Evolutionary conservation across 2,329 filamentous ascomycete genomes (phyloP), one percentile per base, ranked within the genome.

Genomic region (Aspergillus intermedius): DNA sequence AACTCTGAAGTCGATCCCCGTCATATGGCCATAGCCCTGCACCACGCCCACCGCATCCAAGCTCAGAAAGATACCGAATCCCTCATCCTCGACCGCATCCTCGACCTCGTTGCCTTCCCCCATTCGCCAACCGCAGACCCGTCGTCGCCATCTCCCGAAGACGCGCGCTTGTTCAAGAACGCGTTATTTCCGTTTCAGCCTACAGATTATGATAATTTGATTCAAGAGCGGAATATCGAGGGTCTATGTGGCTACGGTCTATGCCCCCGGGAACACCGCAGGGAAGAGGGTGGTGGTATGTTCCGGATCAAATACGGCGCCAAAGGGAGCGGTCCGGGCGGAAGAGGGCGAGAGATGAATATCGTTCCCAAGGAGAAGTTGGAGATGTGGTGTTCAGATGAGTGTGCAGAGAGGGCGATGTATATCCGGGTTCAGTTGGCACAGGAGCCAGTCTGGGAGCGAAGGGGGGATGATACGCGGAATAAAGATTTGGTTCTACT

Each of bases 391-490:
- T 98, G 93, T 68, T 88, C 84, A 0, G 77, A 84, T 47, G 77
- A 77, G 35, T 98, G 93, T 70, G 87, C 87, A 2, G 80, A 82
- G 55, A 79, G 88, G 44, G 90, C 88, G 2, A 75, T 95, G 56
- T 95, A 90, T 67, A 77, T 97, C 58, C 88, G 90, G 62, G 87
- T 94, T 21, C 93, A 98, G 74, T 79, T 97, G 35, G 85, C 80
- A 55, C 87, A 93, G 63, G 84, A 86, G 53, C 88, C 90, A 0
- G 88, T 87, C 0, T 95, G 91, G 89, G 82, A 93, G 68, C 78
- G 91, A 46, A 79, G 79, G 4, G 82, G 79, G 3, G 77, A 58
- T 23, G 63, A 63, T 43, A 49, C 51, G 9, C 56, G 77, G 25
- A 72, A 72, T 1, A 74, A 77, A 37, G 65, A 74, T 40, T 80